A percentile compares a stretch with the other conserved stretches of the same genome.
Evolutionary conservation across 495 filamentous ascomycete genomes (phyloP).

Genomic region (Mycothermus thermophilus): DNA sequence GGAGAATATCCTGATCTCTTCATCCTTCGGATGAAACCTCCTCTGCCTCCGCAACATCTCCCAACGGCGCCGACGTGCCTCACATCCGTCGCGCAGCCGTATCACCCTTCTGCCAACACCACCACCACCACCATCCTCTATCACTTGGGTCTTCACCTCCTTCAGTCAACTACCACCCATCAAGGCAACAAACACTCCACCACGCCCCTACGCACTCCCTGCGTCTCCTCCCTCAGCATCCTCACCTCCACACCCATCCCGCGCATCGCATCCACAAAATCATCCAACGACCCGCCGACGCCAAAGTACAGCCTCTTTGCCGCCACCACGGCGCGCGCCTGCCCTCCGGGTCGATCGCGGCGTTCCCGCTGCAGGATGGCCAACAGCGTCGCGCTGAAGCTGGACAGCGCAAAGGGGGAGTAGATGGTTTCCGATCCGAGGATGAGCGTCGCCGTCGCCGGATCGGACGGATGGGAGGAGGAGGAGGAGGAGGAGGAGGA

Average conservation of each 20-base stretch:
- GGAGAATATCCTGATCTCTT: too few species aligned
- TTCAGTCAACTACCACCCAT: too few species aligned
- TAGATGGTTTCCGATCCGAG: conserved; percentile 95
- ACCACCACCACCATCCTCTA: too few species aligned
- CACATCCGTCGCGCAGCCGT: too few species aligned
- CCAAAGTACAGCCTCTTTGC: conserved; percentile 95
- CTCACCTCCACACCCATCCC: conserved; percentile 41
- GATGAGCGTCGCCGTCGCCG: conserved; percentile 33
- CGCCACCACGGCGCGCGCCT: conserved; percentile 58
- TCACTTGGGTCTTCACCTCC: too few species aligned
- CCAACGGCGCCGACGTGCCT: too few species aligned
- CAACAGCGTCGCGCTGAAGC: conserved; percentile 63
- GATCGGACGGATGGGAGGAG: conserved; percentile 37
- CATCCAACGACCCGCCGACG: conserved; percentile 83
- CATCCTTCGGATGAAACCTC: too few species aligned
- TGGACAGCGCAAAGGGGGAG: conserved; percentile 55
- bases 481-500: conserved; percentile 71
- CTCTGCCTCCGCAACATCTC: too few species aligned
- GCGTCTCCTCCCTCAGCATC: conserved; percentile 47
- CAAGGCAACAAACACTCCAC: conserved; percentile 29
- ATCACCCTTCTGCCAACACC: too few species aligned
- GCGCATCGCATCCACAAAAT: conserved; percentile 56
- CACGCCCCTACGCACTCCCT: conserved; percentile 44
- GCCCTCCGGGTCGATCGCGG: conserved; percentile 19
- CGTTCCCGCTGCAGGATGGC: conserved; percentile 44